Evolutionary conservation across 805 yeast genomes (phyloP).

Genomic region (Myxozyma udenii): DNA sequence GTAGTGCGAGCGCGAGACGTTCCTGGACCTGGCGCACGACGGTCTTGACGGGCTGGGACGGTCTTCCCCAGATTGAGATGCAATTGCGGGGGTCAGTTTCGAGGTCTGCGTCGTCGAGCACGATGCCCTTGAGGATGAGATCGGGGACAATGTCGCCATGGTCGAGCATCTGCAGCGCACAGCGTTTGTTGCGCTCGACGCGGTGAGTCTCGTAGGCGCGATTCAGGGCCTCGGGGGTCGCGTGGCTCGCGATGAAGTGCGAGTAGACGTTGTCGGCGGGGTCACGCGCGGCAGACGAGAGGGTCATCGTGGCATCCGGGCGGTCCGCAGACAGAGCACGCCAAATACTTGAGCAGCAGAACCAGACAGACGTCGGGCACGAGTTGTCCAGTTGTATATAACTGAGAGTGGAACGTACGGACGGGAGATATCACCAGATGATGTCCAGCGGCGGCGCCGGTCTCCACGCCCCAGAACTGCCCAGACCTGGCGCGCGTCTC

Average conservation of each 20-base stretch:
- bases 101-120: conserved; percentile 18
- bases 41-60: conserved; percentile 12
- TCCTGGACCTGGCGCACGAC: conserved; percentile 16
- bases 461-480: too few species aligned
- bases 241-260: conserved; percentile 11
- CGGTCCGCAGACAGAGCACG: too few species aligned
- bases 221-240: conserved; percentile 9
- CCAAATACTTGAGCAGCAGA: too few species aligned
- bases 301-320: too few species aligned
- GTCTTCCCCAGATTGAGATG: conserved; percentile 26
- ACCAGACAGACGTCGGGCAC: too few species aligned
- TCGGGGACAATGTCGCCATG: conserved; percentile 20
- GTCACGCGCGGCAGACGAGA: too few species aligned
- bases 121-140: conserved; percentile 21
- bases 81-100: conserved; percentile 29
- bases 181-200: conserved; percentile 16
- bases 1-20: conserved; percentile 1
- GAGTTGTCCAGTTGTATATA: too few species aligned
- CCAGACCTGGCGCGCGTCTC: too few species aligned
- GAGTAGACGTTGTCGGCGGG: background rate
- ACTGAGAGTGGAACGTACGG: too few species aligned
- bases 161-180: conserved; percentile 1
- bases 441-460: too few species aligned
- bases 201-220: conserved; percentile 25
- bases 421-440: too few species aligned